Conservation (phyloP, 2,329 filamentous ascomycete genomes). For the Xylaria hypoxylon region DNA sequence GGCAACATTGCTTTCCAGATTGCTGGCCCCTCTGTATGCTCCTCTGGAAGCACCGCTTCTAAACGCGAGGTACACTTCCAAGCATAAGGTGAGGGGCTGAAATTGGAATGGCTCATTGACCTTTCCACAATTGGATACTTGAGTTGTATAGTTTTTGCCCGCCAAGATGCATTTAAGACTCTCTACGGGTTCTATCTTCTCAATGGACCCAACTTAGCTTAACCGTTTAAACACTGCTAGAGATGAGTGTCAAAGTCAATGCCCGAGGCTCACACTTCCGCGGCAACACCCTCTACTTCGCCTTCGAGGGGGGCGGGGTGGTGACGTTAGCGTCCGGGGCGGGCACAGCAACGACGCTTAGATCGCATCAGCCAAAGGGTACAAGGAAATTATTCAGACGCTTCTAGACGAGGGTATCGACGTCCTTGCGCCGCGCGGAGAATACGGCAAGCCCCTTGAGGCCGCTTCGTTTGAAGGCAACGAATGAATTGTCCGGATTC, state of each 20-base stretch:
- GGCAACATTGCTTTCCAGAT: conserved; percentile 33
- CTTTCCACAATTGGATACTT: background rate
- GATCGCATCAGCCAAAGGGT: too few relatives aligned
- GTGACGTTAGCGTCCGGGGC: too few relatives aligned
- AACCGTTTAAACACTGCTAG: background rate
- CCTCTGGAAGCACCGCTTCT: background rate
- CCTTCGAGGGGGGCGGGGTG: too few relatives aligned
- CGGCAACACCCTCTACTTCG: too few relatives aligned
- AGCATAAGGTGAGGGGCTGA: conserved; percentile 6
- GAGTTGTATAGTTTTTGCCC: background rate
- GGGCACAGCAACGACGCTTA: too few relatives aligned
- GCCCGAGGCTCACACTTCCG: too few relatives aligned
- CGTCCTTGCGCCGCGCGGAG: too few relatives aligned
- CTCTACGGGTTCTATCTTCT: background rate
- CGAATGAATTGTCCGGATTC: too few relatives aligned
- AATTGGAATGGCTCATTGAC: background rate
- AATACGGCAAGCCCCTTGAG: too few relatives aligned
- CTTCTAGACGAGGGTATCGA: too few relatives aligned
- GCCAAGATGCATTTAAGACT: background rate
- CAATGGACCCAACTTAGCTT: background rate
- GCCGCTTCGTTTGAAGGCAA: too few relatives aligned
- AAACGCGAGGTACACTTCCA: conserved; percentile 17
- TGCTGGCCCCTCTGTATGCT: background rate
- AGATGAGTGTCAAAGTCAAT: background rate
- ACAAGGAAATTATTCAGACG: too few relatives aligned